phyloP scores from a whole-genome alignment of 345 rosid genomes.

The Corchorus olitorius region DNA sequence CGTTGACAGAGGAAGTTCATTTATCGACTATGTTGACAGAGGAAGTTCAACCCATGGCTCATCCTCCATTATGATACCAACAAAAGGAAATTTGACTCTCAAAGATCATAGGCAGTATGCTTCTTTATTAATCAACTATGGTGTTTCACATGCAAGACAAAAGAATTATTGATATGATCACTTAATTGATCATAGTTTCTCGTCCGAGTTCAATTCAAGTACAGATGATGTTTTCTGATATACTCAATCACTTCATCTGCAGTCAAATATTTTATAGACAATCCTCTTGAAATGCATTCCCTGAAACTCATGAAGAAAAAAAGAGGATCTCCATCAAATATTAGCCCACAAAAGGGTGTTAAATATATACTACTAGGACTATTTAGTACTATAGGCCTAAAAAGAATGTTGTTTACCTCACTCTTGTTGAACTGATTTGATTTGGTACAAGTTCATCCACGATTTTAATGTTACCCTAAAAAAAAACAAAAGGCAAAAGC shows the following conservation, averaged over 20 bases:
- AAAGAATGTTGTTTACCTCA: conserved; percentile 47
- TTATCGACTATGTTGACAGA: background rate
- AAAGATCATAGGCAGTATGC: background rate
- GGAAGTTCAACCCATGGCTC: background rate
- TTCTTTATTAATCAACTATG: background rate
- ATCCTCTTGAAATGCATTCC: conserved; percentile 74
- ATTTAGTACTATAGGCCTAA: background rate
- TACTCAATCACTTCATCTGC: conserved; percentile 65
- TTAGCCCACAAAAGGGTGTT: background rate
- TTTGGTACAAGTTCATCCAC: conserved; percentile 74
- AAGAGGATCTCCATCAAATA: background rate
- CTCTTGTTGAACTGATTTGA: conserved; percentile 80
- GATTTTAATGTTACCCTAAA: conserved; percentile 63
- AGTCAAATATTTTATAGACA: conserved; percentile 78
- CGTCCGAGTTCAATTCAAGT: conserved; percentile 30
- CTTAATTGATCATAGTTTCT: background rate
- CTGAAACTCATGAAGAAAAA: conserved; percentile 37
- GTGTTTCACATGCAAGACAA: background rate
- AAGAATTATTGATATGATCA: background rate
- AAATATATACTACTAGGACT: background rate
- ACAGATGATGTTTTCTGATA: conserved; percentile 50
- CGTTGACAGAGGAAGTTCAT: background rate
- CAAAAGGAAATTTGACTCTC: background rate
- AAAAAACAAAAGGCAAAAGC: background rate
- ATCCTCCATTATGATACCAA: background rate